These are phyloP conservation scores for Boletus smithii DNA, from an alignment of 1,284 basidiomycete genomes.

Conservation along the genomic window DNA sequence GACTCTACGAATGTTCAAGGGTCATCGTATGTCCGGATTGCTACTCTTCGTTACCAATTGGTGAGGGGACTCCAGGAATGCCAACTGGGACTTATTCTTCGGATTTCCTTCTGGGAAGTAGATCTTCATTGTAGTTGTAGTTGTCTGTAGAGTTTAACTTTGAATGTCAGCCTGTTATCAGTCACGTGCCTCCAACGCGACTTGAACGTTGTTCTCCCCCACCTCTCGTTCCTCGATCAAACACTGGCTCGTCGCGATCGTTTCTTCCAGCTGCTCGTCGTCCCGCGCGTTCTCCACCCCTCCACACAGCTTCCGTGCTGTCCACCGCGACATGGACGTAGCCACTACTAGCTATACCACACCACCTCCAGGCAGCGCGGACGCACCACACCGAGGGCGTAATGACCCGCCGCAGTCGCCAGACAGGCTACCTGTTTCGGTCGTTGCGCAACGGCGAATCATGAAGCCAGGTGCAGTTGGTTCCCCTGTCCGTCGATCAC, in stretches of 20 bases:
- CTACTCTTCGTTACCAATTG: neutral
- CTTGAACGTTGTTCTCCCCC: slow-evolving; percentile 14
- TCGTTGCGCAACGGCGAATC: slow-evolving; percentile 33
- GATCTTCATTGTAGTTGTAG: slow-evolving; percentile 13
- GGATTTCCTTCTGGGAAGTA: slow-evolving; percentile 7
- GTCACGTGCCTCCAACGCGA: slow-evolving; percentile 35
- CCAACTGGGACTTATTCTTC: neutral
- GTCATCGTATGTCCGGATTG: neutral
- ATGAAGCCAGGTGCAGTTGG: slow-evolving; percentile 27
- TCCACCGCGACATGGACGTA: slow-evolving; percentile 22
- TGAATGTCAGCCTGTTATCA: neutral
- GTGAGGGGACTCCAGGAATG: neutral
- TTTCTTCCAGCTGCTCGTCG: neutral
- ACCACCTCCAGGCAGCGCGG: slow-evolving; percentile 32
- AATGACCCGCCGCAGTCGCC: slow-evolving; percentile 56
- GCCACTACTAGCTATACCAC: slow-evolving; percentile 15
- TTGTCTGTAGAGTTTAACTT: neutral
- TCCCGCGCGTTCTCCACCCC: neutral
- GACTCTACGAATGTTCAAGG: neutral
- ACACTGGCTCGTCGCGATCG: slow-evolving; percentile 3
- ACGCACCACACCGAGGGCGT: slow-evolving; percentile 43
- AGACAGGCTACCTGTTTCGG: slow-evolving; percentile 44
- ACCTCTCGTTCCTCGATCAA: slow-evolving; percentile 14
- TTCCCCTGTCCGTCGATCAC: slow-evolving; percentile 49
- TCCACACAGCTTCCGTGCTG: neutral